phyloP scores from a whole-genome alignment of 2,329 filamentous ascomycete species.

The Aspergillus spinulosporus region DNA sequence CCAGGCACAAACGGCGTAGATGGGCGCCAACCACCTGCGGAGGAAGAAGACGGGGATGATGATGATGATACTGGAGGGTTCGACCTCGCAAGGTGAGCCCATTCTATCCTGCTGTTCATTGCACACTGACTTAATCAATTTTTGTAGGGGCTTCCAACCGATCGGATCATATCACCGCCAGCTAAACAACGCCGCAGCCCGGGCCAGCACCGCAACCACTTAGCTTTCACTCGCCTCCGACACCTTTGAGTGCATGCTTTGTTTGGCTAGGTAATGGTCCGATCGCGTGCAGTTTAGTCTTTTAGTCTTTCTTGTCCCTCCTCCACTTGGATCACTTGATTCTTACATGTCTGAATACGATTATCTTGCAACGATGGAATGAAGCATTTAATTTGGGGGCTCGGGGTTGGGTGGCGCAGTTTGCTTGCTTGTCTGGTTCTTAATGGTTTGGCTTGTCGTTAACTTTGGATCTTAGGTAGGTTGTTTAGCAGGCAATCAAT shows the following conservation, averaged over 20 bases:
- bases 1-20: constrained; percentile 19
- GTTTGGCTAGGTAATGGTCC: background rate
- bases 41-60: constrained; percentile 39
- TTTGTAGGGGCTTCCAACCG: constrained; percentile 48
- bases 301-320: constrained; percentile 1
- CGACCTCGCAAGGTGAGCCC: constrained; percentile 34
- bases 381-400: constrained; percentile 12
- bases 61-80: constrained; percentile 13
- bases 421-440: background rate
- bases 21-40: constrained; percentile 13
- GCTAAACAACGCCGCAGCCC: constrained; percentile 41
- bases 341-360: constrained; percentile 12
- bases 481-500: no score
- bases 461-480: background rate
- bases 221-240: background rate
- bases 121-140: background rate
- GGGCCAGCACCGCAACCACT: constrained; percentile 35
- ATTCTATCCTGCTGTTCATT: background rate
- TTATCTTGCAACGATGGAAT: constrained; percentile 14
- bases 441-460: background rate
- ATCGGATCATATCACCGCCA: constrained; percentile 50
- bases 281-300: background rate
- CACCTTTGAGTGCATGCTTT: background rate
- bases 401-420: background rate
- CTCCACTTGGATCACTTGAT: constrained; percentile 2